Base-by-base conservation (phyloP, 1,284 basidiomycete species). In the Ceratobasidium sp. region DNA sequence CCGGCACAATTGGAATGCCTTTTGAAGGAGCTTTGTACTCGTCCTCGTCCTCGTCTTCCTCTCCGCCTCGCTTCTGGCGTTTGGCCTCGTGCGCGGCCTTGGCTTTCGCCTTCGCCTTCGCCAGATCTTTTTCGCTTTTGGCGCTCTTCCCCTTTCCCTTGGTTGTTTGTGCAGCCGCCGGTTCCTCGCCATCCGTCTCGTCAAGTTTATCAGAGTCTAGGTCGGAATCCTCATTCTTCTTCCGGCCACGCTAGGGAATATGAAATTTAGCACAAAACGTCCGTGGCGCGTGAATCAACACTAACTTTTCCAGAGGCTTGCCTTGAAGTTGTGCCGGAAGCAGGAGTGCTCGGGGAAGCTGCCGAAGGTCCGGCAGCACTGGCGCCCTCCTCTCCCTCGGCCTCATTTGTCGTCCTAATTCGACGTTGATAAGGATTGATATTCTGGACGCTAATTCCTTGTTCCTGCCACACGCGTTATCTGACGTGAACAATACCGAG, bases 121-220 rank as follows among this genome's bases (percentile, higher is more conserved):
- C 66, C 51, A 79, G 25, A 11, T 80, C 76, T 59, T 78, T 73
- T 62, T 77, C 73, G 29, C 52, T 59, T 29, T 76, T 29, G 25
- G 52, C 40, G 49, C 61, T 62, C 19, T 83, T 82, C 17, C 81
- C 77, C 76, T 84, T 84, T 19, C 80, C 82, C 76, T 82, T 85
- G 77, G 84, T 86, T 19, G 83, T 84, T 51, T 82, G 49, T 7
- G 73, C 46, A 29, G 61, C 56, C 1, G 43, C 6, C 1, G 51
- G 46, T 19, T 51, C 46, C 34, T 85, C 78, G 40, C 82, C 83
- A 52, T 81, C 82, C 8, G 86, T 85, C 3, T 86, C 90, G 78
- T 95, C 93, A 2, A 94, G 86, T 67, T 93, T 88, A 78, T 95
- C 93, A 0, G 93, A 94, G 64, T 88, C 88, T 90, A 92, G 6